phyloP scores from a whole-genome alignment of 208 protist species.

The Trypanosoma platydactyli region DNA sequence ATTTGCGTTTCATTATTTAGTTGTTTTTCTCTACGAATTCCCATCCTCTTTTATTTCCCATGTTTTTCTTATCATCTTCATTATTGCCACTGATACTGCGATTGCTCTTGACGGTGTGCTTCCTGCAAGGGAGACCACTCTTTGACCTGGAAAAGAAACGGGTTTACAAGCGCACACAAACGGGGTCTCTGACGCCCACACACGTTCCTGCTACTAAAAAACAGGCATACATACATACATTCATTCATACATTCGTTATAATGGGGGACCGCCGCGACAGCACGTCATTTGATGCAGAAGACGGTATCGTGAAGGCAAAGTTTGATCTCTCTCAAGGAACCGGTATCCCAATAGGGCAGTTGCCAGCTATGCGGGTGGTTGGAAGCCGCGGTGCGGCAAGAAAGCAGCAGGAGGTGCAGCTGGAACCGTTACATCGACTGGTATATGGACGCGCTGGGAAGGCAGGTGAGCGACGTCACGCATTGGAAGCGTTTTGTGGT shows the following conservation, averaged over 20 bases:
- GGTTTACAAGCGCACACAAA: background rate
- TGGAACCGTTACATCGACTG: constrained; percentile 75
- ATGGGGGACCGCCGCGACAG: background rate
- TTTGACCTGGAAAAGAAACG: background rate
- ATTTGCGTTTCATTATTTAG: background rate
- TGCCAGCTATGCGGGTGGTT: constrained; percentile 49
- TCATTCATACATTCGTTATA: constrained; percentile 10
- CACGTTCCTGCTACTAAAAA: background rate
- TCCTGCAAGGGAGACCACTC: too few species aligned
- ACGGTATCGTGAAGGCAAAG: constrained; percentile 18
- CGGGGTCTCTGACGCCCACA: background rate
- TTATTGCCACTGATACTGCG: background rate
- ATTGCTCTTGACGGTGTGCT: background rate
- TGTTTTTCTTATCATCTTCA: background rate
- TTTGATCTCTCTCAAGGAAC: constrained; percentile 55
- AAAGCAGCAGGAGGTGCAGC: constrained; percentile 42
- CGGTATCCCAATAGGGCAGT: constrained; percentile 45
- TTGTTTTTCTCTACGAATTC: background rate
- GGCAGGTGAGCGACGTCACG: constrained; percentile 42
- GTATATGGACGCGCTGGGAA: constrained; percentile 62
- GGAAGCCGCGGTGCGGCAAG: constrained; percentile 32
- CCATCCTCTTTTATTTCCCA: too few species aligned
- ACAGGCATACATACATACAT: constrained; percentile 12
- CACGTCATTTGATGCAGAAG: constrained; percentile 14
- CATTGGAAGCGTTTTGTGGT: constrained; percentile 61